A percentile compares a stretch with the other conserved stretches of the same genome.
Conservation (phyloP, 83 land plant species). For the Larix sibirica region DNA sequence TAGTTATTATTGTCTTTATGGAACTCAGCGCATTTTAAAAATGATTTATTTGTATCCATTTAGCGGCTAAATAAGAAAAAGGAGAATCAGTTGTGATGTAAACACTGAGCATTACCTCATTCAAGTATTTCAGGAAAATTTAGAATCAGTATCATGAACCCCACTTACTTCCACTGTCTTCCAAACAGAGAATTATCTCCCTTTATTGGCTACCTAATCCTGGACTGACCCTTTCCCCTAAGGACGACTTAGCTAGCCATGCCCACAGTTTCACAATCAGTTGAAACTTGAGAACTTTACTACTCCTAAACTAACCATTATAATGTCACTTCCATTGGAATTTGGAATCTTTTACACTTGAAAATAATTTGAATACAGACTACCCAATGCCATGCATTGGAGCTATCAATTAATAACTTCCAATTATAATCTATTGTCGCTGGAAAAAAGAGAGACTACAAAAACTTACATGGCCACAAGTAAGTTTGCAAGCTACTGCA, state of each 20-base stretch:
- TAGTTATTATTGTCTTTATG: too few relatives aligned
- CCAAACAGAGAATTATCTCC: too few relatives aligned
- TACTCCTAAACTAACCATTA: not conserved
- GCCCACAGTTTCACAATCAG: not conserved
- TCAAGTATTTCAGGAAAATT: too few relatives aligned
- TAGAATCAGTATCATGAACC: not conserved
- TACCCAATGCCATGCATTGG: not conserved
- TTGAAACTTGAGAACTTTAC: not conserved
- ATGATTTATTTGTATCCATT: too few relatives aligned
- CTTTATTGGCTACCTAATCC: not conserved
- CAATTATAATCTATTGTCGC: not conserved
- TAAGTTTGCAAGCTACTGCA: slow-evolving; percentile 94
- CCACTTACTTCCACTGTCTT: not conserved
- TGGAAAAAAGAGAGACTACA: not conserved
- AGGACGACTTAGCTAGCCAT: not conserved
- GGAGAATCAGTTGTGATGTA: too few relatives aligned
- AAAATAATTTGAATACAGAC: not conserved
- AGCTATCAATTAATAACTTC: not conserved
- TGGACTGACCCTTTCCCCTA: not conserved
- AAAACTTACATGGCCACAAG: slow-evolving; percentile 86
- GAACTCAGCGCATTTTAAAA: too few relatives aligned
- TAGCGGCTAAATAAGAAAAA: too few relatives aligned
- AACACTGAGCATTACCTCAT: too few relatives aligned
- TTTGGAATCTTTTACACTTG: not conserved
- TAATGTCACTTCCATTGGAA: not conserved